Evolutionary conservation across 345 rosid species (phyloP).

Genomic region (Citrus mangshanensis): DNA sequence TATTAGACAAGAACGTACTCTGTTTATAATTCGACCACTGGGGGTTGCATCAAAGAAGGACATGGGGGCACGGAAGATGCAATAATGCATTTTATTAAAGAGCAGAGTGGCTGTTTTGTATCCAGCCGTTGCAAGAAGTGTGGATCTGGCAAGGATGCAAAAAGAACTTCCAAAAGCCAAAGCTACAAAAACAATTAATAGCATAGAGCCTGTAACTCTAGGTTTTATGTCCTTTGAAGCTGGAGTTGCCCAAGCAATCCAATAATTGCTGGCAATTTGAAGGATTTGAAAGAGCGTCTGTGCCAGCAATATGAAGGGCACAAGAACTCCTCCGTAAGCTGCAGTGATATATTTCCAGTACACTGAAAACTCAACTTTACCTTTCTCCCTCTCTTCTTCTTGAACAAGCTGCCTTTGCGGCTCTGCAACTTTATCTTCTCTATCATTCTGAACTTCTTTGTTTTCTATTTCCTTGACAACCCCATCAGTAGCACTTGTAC

Average conservation of each 20-base stretch:
- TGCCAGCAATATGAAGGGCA: conserved; percentile 56
- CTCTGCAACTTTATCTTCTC: conserved; percentile 31
- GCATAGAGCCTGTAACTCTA: conserved; percentile 29
- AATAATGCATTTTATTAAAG: conserved; percentile 57
- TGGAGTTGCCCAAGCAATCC: conserved; percentile 81
- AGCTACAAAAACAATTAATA: conserved; percentile 51
- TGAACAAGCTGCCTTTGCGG: conserved; percentile 66
- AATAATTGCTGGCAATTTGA: conserved; percentile 67
- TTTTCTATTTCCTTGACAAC: conserved; percentile 21
- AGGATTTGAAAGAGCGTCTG: conserved; percentile 53
- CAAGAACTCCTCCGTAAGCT: conserved; percentile 61
- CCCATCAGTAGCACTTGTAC: background rate
- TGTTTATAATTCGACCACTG: conserved; percentile 54
- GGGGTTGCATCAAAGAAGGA: conserved; percentile 77
- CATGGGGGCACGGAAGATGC: conserved; percentile 75
- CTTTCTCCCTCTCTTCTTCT: conserved; percentile 88
- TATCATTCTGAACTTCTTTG: conserved; percentile 25
- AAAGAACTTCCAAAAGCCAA: conserved; percentile 56
- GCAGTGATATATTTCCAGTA: conserved; percentile 62
- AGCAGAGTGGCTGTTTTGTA: conserved; percentile 60
- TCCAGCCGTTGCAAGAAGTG: conserved; percentile 44
- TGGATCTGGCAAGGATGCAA: conserved; percentile 43
- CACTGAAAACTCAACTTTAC: conserved; percentile 60
- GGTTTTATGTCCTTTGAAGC: conserved; percentile 49
- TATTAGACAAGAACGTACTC: conserved; percentile 27